phyloP scores from a whole-genome alignment of 1,284 basidiomycete species.

The Termitomyces sp. region DNA sequence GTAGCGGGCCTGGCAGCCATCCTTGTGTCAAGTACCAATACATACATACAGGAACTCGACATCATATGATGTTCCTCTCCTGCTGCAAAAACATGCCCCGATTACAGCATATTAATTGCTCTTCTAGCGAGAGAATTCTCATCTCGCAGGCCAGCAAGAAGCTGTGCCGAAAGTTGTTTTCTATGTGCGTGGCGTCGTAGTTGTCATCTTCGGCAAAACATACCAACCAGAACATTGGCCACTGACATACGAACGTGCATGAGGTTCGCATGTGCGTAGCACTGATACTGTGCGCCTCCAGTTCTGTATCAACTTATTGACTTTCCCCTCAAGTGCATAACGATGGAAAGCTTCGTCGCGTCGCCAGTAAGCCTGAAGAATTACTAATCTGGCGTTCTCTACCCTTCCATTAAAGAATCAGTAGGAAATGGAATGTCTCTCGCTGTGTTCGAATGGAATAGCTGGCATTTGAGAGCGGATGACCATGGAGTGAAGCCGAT shows the following conservation, averaged over 20 bases:
- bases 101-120: neutral
- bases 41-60: too few species aligned
- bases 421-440: neutral
- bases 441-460: too few species aligned
- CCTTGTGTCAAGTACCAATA: too few species aligned
- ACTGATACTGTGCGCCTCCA: neutral
- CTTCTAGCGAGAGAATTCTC: neutral
- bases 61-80: neutral
- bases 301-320: neutral
- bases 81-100: neutral
- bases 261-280: neutral
- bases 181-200: neutral
- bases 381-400: neutral
- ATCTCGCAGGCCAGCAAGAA: neutral
- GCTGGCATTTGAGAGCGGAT: neutral
- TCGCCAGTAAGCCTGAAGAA: neutral
- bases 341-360: too few species aligned
- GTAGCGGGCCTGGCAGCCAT: too few species aligned
- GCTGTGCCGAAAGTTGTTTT: neutral
- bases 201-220: neutral
- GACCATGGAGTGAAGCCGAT: neutral
- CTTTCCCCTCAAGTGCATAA: neutral
- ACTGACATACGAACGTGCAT: neutral
- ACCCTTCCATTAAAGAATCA: neutral
- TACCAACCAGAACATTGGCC: neutral